phyloP scores from a whole-genome alignment of 208 protist species.

The Acanthamoeba sp. region DNA sequence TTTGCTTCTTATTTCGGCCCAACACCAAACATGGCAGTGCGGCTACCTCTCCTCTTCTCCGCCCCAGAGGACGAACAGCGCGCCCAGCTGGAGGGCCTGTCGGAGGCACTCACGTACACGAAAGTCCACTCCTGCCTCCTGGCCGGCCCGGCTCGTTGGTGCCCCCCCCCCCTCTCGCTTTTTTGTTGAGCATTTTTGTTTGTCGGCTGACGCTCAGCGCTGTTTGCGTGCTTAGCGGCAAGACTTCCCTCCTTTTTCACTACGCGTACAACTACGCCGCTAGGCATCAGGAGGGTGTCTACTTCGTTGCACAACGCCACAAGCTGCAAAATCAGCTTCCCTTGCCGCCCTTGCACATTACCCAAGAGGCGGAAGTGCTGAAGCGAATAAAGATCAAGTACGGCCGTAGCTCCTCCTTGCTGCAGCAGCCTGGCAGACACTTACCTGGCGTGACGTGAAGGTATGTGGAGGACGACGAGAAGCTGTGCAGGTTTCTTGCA shows the following conservation, averaged over 20 bases:
- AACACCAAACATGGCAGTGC: neutral
- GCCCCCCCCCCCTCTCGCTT: neutral
- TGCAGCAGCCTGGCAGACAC: neutral
- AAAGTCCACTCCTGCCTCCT: neutral
- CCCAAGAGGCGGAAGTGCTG: constrained; percentile 3
- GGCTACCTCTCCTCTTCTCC: neutral
- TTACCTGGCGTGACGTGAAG: neutral
- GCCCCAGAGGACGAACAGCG: neutral
- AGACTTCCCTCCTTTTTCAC: constrained; percentile 41
- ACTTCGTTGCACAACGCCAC: constrained; percentile 16
- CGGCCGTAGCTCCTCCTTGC: neutral
- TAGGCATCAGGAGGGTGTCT: neutral
- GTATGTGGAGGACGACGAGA: constrained; percentile 53
- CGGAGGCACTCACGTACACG: neutral
- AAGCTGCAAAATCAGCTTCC: constrained; percentile 45
- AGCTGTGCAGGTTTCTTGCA: constrained; percentile 38
- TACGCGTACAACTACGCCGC: constrained; percentile 61
- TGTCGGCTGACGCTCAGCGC: neutral
- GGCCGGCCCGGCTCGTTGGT: neutral
- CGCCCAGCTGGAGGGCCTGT: neutral
- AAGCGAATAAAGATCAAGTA: constrained; percentile 67
- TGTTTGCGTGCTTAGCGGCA: neutral
- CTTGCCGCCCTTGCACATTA: neutral
- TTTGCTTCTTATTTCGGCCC: too few relatives aligned
- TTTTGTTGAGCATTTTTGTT: neutral